Percentiles rank a stretch among this genome's conserved stretches.
Conservation (phyloP, 345 rosid species). For the Gynandropsis gynandra region DNA sequence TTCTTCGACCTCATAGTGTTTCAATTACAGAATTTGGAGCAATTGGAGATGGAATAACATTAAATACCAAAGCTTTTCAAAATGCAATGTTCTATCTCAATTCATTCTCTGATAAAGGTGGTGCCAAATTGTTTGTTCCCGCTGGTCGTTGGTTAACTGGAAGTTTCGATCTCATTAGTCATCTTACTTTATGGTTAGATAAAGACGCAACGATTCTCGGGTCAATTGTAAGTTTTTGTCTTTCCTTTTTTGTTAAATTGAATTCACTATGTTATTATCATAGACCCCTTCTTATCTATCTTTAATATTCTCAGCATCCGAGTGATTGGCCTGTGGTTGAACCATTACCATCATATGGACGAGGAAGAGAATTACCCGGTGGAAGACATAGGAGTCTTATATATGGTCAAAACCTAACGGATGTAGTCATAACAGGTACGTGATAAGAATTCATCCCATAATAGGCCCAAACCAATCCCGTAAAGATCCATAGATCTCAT, state of each 20-base stretch:
- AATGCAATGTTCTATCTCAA: conserved; percentile 96
- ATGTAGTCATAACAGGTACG: conserved; percentile 88
- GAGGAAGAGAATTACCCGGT: conserved; percentile 92
- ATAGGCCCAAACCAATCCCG: too few species aligned
- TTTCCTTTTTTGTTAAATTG: neutral
- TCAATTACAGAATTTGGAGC: conserved; percentile 98
- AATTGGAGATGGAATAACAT: conserved; percentile 88
- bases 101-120: conserved; percentile 93
- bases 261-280: neutral
- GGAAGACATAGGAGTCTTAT: conserved; percentile 85
- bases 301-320: conserved; percentile 35
- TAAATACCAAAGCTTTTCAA: conserved; percentile 96
- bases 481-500: too few species aligned
- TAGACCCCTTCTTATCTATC: neutral
- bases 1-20: conserved; percentile 86
- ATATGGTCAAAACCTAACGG: conserved; percentile 80
- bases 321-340: conserved; percentile 92
- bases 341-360: conserved; percentile 93
- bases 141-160: conserved; percentile 97
- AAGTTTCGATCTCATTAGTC: conserved; percentile 94
- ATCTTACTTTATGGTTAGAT: conserved; percentile 84
- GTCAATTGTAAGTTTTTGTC: conserved; percentile 50
- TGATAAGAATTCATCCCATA: too few species aligned
- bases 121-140: conserved; percentile 96
- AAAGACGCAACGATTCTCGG: conserved; percentile 90